Conservation (phyloP, 495 filamentous ascomycete species). For the Beverwykella pulmonaria region DNA sequence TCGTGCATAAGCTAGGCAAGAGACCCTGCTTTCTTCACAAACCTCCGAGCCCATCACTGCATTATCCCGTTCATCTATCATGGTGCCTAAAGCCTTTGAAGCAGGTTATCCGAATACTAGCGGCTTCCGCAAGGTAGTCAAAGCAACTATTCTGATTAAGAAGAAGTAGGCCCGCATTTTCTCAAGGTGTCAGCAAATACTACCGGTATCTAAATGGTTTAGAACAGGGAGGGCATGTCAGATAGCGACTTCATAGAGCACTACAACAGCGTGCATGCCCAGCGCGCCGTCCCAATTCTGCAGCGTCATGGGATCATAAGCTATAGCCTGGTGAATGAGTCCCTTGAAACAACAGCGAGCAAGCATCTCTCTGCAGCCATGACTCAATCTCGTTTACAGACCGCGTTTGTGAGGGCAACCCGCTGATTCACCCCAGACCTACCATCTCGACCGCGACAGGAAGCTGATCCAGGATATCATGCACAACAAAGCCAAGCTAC, state of each 20-base stretch:
- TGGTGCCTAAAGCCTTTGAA: constrained; percentile 42
- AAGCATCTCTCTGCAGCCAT: not conserved
- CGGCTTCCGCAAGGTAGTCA: constrained; percentile 50
- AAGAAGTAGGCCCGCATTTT: constrained; percentile 38
- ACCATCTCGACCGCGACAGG: constrained; percentile 47
- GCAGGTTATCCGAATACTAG: constrained; percentile 47
- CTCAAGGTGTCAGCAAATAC: too few species aligned
- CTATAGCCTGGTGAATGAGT: constrained; percentile 45
- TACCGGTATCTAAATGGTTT: too few species aligned
- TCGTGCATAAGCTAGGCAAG: not conserved
- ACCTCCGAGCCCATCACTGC: not conserved
- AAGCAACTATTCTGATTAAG: constrained; percentile 48
- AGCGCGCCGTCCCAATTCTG: constrained; percentile 46
- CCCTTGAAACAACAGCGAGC: not conserved
- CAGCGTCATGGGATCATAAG: constrained; percentile 46
- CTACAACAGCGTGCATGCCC: constrained; percentile 50
- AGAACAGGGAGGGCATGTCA: constrained; percentile 47
- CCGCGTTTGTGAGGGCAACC: not conserved
- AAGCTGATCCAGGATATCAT: constrained; percentile 49
- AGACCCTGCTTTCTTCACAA: not conserved
- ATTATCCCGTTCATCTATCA: constrained; percentile 28
- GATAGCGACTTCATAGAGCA: constrained; percentile 48
- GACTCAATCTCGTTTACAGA: not conserved
- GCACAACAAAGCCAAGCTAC: constrained; percentile 45
- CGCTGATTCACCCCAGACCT: constrained; percentile 38